phyloP scores from a whole-genome alignment of 2,329 filamentous ascomycete species.

The Pseudopyrenochaeta lycopersici region DNA sequence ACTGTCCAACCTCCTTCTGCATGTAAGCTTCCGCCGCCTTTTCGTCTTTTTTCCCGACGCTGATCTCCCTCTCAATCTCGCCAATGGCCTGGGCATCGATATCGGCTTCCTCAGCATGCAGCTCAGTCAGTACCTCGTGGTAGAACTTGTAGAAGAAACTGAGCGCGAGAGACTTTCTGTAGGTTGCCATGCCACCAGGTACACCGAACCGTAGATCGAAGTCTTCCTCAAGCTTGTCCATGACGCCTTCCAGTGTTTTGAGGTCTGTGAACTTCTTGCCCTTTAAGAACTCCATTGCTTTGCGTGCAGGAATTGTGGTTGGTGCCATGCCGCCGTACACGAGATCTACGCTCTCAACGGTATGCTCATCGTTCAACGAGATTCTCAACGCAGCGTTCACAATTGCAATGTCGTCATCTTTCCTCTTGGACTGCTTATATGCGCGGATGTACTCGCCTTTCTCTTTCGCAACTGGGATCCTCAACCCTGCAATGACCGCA shows the following conservation, averaged over 20 bases:
- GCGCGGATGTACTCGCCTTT: slow-evolving; percentile 86
- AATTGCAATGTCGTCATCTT: slow-evolving; percentile 98
- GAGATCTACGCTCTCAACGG: slow-evolving; percentile 78
- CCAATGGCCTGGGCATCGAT: slow-evolving; percentile 78
- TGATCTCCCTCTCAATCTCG: slow-evolving; percentile 87
- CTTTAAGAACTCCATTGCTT: slow-evolving; percentile 75
- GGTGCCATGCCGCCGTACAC: slow-evolving; percentile 97
- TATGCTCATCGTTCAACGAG: slow-evolving; percentile 71
- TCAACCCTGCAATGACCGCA: slow-evolving; percentile 84
- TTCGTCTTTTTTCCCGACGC: slow-evolving; percentile 79
- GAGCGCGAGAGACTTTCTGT: slow-evolving; percentile 87
- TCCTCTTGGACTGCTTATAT: slow-evolving; percentile 96
- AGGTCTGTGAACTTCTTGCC: slow-evolving; percentile 84
- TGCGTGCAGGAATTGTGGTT: slow-evolving; percentile 85
- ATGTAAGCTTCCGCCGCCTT: slow-evolving; percentile 79
- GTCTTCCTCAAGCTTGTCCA: slow-evolving; percentile 87
- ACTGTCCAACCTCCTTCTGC: slow-evolving; percentile 83
- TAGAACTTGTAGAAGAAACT: slow-evolving; percentile 98
- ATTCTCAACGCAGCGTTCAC: slow-evolving; percentile 88
- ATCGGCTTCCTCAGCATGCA: slow-evolving; percentile 62
- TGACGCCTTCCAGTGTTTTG: slow-evolving; percentile 85
- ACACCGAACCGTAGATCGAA: slow-evolving; percentile 91
- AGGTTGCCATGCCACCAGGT: slow-evolving; percentile 96
- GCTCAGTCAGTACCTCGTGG: slow-evolving; percentile 78
- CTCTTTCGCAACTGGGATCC: slow-evolving; percentile 78